Base-by-base conservation (phyloP, 441 rosid species). In the Sinapis alba region DNA sequence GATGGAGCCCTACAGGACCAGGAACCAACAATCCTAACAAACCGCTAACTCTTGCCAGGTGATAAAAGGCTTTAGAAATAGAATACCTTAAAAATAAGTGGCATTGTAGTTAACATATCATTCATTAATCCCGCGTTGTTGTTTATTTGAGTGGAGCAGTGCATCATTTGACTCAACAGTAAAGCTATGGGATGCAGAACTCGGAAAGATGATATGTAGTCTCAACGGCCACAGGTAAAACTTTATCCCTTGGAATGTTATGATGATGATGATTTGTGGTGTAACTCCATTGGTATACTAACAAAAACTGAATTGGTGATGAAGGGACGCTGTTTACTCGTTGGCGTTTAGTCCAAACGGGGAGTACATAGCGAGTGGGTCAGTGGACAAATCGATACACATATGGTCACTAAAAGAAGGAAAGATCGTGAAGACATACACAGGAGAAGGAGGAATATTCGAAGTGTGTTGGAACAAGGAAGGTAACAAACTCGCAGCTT, bases 391-490 rank as follows among this genome's bases (percentile, higher is more conserved):
- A 75, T 90, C 97, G 54, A 88, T 96, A 59, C 97, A 89, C 77
- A 80, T 96, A 45, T 96, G 99, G 99, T 96, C 99, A 8, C 68
- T 94, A 65, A 96, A 92, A 82, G 98, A 96, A 71, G 89, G 86
- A 20, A 96, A 88, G 84, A 86, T 96, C 5, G 91, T 90, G 54
- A 94, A 89, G 81, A 92, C 98, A 12, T 93, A 89, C 75, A 80
- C 90, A 0, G 99, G 99, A 65, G 85, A 84, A 9, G 99, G 99
- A n/a, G 97, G 98, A 7, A 92, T 96, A 28, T 96, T 90, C 64
- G 98, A 96, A 81, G 99, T 93, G 72, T 92, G 98, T 79, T 93
- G 99, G 98, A 96, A 90, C 36, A 96, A 89, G 81, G 98, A 96
- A 82, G 98, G 99, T 50, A 91, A 87, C 84, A 93, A 87, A 83